A percentile compares a stretch with the other conserved stretches of the same genome.
Evolutionary conservation across 495 filamentous ascomycete species (phyloP).

Genomic region (Annulohypoxylon nitens): DNA sequence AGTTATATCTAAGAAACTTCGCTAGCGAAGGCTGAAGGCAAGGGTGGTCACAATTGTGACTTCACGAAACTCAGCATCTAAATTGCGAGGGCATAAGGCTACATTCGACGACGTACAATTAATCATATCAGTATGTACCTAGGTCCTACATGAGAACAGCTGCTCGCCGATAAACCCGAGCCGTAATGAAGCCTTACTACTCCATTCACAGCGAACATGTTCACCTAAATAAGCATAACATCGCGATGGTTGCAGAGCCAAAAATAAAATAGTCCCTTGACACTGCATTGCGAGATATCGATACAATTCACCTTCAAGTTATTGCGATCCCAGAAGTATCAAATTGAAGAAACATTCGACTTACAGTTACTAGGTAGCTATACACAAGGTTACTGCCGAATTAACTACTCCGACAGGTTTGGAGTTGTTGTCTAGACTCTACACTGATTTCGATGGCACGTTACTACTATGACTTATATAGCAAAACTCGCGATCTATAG

Average conservation of each 20-base stretch:
- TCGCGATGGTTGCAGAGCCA: too few species aligned
- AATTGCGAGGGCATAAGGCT: neutral
- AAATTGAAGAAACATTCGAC: neutral
- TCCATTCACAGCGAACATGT: too few species aligned
- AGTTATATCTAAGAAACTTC: neutral
- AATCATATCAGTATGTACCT: too few species aligned
- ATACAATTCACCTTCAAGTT: too few species aligned
- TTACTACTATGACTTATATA: constrained; percentile 12
- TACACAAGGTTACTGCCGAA: neutral
- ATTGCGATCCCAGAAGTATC: too few species aligned
- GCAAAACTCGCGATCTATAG: neutral
- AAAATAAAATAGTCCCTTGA: too few species aligned
- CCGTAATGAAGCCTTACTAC: too few species aligned
- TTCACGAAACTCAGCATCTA: neutral
- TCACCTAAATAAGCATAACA: too few species aligned
- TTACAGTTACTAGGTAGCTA: neutral
- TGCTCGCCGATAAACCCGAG: too few species aligned
- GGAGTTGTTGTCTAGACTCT: neutral
- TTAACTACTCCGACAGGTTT: neutral
- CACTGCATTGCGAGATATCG: too few species aligned
- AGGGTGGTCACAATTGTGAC: constrained; percentile 3
- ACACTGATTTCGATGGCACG: constrained; percentile 5
- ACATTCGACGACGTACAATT: neutral
- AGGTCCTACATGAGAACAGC: too few species aligned
- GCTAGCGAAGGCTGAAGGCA: neutral